Base-by-base conservation (phyloP, 495 filamentous ascomycete genomes). In the Emericellopsis terricola region DNA sequence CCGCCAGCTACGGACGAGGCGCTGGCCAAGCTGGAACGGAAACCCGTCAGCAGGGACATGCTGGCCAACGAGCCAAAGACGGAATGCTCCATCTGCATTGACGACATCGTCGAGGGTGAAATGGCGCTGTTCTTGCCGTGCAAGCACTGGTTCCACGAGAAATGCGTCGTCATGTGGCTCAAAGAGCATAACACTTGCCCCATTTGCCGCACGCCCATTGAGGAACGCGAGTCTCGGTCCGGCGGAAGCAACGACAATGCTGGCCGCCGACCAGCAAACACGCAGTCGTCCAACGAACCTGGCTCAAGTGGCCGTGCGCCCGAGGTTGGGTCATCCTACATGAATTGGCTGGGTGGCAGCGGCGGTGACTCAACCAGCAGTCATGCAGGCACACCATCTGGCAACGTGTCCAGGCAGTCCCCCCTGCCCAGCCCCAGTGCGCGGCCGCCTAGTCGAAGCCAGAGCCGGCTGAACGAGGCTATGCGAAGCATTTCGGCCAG, bases 1-100 rank as follows among this genome's bases (percentile, higher is more conserved):
- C 81, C 83, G 2, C 87, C 89, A 2, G 89, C 89, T 23, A 52
- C 78, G 2, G 68, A 71, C 21, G 64, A 60, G 9, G 81, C 78
- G 2, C 93, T 97, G 41, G 68, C 61, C 3, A 59, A 64, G 11
- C 57, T 97, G 1, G 80, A 81, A 1, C 79, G 69, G 46, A 81
- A 76, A 40, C 62, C 56, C 20, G 52, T 85, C 3, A 63, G 77
- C 29, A 56, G 60, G 23, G 64, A 74, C 27, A 75, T 85, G 69
- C 53, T 86, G 16, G 80, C 51, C 2, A 43, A 56, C 0, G 67
- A 71, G 29, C 51, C 58, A 3, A 66, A 64, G 38, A 81, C 68
- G 3, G 86, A 92, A 42, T 94, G 85, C 47, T 82, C 80, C 16
- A 87, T 94, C 38, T 97, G 89, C 48, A 96, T 94, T 65, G 87